Percentiles rank a stretch among this genome's conserved stretches.
These are phyloP conservation scores for Peronospora tabacina DNA, from an alignment of 352 stramenopile genomes.

Conservation along the genomic window DNA sequence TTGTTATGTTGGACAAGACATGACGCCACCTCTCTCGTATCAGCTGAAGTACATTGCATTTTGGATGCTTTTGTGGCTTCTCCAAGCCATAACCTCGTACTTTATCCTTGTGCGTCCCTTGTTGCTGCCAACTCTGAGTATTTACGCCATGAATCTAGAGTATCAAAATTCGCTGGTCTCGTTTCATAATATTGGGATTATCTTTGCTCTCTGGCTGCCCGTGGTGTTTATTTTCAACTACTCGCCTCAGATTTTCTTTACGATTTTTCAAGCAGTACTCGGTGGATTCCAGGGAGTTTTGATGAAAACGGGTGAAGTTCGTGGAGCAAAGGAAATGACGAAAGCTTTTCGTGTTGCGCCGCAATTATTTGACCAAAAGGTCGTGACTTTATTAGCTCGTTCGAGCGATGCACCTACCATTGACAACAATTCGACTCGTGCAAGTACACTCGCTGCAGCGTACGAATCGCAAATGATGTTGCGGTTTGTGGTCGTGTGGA, in stretches of 20 bases:
- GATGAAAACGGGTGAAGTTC: slow-evolving; percentile 73
- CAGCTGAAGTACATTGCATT: slow-evolving; percentile 60
- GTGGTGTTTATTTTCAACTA: slow-evolving; percentile 76
- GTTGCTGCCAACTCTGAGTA: slow-evolving; percentile 56
- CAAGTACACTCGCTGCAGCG: slow-evolving; percentile 39
- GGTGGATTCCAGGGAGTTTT: slow-evolving; percentile 56
- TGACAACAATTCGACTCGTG: slow-evolving; percentile 36
- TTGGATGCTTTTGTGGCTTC: slow-evolving; percentile 52
- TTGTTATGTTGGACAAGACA: slow-evolving; percentile 63
- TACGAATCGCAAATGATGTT: slow-evolving; percentile 81
- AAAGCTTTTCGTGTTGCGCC: slow-evolving; percentile 70
- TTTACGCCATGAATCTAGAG: slow-evolving; percentile 61
- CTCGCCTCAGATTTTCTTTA: slow-evolving; percentile 77
- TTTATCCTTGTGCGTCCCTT: slow-evolving; percentile 57
- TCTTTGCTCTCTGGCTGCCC: slow-evolving; percentile 56
- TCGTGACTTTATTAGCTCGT: slow-evolving; percentile 53
- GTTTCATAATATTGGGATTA: slow-evolving; percentile 68
- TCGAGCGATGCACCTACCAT: slow-evolving; percentile 45
- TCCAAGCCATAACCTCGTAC: slow-evolving; percentile 56
- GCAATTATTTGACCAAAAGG: slow-evolving; percentile 73
- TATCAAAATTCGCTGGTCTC: slow-evolving; percentile 64
- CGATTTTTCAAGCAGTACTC: slow-evolving; percentile 59
- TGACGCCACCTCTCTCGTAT: slow-evolving; percentile 49
- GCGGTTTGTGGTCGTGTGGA: slow-evolving; percentile 75
- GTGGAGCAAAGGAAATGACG: slow-evolving; percentile 58